Evolutionary conservation across 2,329 filamentous ascomycete genomes (phyloP), one percentile per base, ranked within the genome.

Genomic region (Penicillium verrucosum): DNA sequence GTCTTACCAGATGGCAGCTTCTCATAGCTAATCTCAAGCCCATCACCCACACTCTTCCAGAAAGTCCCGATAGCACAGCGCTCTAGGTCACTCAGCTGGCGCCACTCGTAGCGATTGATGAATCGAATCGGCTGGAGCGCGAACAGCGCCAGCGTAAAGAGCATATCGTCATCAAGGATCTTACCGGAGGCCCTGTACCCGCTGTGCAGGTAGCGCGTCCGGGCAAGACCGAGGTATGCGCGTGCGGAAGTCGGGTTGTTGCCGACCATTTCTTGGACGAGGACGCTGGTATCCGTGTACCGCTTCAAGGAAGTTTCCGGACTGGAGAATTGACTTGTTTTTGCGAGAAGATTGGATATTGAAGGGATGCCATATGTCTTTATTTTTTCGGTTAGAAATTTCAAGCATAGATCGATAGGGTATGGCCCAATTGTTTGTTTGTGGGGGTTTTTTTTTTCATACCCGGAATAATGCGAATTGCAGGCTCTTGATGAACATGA

Each of bases 1-100:
- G 62, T 65, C 34, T 66, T 60, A 1, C 61, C 64, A 1, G 76
- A 79, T 0, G 77, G 77, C n/a, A 85, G 71, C 1, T 60, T 67
- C 2, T 73, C 71, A 46, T 77, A 83, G 3, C 74, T 73, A 54
- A 92, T 88, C 0, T 79, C 81, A 83, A 92, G 88, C 51, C 83
- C 82, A 63, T 90, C 85, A 14, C 88, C 89, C 16, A 90, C 74
- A 51, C 80, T 79, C 71, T 89, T 89, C 88, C 88, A 92, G 65
- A 89, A 85, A 0, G 83, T 85, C 16, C 83, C 85, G 30, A 87
- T 72, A 0, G 87, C 88, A 59, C 86, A 89, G 10, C 78, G 70
- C 71, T 92, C 89, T 72, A 92, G 78, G 0, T 87, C 82, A 16
- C 81, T 87, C 23, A 90, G 70, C 5, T 75, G 38, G 2, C 89